phyloP scores from a whole-genome alignment of 2,329 filamentous ascomycete species.

The Talaromyces rugulosus region DNA sequence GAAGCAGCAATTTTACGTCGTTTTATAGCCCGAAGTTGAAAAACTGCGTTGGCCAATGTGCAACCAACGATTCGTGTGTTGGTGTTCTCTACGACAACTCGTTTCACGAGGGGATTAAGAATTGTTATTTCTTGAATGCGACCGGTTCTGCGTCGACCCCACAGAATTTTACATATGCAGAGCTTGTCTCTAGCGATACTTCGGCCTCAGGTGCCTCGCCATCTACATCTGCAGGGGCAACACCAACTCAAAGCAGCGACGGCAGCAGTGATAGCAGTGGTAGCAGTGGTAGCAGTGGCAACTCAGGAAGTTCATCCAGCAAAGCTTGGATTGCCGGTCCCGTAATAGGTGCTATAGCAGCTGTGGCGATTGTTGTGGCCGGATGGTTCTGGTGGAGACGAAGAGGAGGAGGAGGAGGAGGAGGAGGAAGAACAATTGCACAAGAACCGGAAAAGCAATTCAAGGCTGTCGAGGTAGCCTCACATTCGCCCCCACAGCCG shows the following conservation, averaged over 20 bases:
- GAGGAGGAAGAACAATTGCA: not conserved
- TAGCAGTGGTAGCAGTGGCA: not conserved
- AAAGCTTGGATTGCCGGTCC: not conserved
- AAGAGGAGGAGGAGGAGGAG: not conserved
- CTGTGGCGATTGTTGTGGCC: not conserved
- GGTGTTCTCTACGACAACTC: not conserved
- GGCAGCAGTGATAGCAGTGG: too few relatives aligned
- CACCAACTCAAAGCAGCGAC: not conserved
- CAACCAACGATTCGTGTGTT: not conserved
- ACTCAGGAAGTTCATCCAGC: not conserved
- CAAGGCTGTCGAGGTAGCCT: not conserved
- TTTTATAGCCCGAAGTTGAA: not conserved
- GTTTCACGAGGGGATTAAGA: not conserved
- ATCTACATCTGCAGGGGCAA: not conserved
- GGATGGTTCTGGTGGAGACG: not conserved
- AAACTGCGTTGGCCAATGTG: not conserved
- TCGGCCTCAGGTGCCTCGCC: not conserved
- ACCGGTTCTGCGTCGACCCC: not conserved
- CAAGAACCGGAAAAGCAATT: not conserved
- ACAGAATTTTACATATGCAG: not conserved
- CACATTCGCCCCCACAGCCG: not conserved
- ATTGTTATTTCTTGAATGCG: not conserved
- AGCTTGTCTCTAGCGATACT: not conserved
- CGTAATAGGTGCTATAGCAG: not conserved
- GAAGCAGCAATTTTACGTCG: not conserved